Conservation (phyloP, 2,329 filamentous ascomycete species). For the Talaromyces rugulosus region DNA sequence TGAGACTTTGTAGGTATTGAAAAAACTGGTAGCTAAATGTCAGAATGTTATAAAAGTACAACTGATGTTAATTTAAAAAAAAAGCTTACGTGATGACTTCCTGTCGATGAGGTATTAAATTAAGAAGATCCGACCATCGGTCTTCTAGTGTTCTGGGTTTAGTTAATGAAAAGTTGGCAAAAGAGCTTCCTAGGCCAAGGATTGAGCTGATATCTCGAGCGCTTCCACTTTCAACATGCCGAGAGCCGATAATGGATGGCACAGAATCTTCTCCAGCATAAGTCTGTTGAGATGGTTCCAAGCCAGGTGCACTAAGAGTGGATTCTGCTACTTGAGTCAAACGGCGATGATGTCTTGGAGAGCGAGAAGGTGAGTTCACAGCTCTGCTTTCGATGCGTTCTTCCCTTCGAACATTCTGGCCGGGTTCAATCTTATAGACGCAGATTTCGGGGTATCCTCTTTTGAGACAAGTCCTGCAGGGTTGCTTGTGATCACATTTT, state of each 20-base stretch:
- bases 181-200: conserved; percentile 28
- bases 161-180: conserved; percentile 27
- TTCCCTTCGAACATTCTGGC: neutral
- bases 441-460: conserved; percentile 20
- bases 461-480: conserved; percentile 25
- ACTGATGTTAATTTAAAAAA: neutral
- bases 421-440: neutral
- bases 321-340: neutral
- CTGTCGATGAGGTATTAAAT: neutral
- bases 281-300: neutral
- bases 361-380: neutral
- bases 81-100: neutral
- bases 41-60: neutral
- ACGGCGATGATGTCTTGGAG: neutral
- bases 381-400: neutral
- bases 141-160: conserved; percentile 22
- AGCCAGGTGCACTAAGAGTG: no score
- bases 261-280: conserved; percentile 30
- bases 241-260: conserved; percentile 25
- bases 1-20: conserved; percentile 26
- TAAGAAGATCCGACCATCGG: conserved; percentile 18
- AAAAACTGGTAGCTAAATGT: conserved; percentile 20
- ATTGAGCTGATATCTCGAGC: conserved; percentile 26
- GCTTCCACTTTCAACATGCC: conserved; percentile 24
- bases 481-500: conserved; percentile 28